Evolutionary conservation across 257 asterid species (phyloP).

Genomic region (Petunia axillaris): DNA sequence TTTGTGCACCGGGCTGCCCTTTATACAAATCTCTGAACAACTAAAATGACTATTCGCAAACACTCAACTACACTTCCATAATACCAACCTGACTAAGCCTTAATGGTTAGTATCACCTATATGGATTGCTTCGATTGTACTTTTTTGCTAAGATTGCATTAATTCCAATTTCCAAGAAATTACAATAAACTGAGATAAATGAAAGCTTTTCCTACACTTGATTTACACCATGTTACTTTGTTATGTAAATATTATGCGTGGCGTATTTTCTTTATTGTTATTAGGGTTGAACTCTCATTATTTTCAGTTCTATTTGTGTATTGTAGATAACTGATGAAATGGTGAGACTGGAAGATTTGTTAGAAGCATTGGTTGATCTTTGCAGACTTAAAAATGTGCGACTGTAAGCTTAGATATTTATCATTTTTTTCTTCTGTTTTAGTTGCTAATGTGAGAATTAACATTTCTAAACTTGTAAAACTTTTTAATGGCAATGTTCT

Average conservation of each 20-base stretch:
- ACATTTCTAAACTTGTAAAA: background rate
- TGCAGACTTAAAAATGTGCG: conserved; percentile 77
- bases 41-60: background rate
- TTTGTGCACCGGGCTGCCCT: no score
- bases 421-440: conserved; percentile 21
- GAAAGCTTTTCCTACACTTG: conserved; percentile 14
- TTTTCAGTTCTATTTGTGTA: conserved; percentile 27
- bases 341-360: conserved; percentile 59
- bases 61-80: background rate
- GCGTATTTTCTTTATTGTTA: background rate
- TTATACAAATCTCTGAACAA: background rate
- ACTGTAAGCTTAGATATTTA: conserved; percentile 16
- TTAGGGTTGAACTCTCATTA: conserved; percentile 19
- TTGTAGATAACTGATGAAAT: conserved; percentile 69
- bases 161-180: background rate
- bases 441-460: conserved; percentile 7
- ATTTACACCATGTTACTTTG: background rate
- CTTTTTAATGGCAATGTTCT: background rate
- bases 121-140: background rate
- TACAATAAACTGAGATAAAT: conserved; percentile 1
- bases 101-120: background rate
- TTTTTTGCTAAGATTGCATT: background rate
- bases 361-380: conserved; percentile 74
- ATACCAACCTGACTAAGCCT: background rate
- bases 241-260: background rate